phyloP scores from a whole-genome alignment of 257 asterid species.

The Ocimum tenuiflorum region DNA sequence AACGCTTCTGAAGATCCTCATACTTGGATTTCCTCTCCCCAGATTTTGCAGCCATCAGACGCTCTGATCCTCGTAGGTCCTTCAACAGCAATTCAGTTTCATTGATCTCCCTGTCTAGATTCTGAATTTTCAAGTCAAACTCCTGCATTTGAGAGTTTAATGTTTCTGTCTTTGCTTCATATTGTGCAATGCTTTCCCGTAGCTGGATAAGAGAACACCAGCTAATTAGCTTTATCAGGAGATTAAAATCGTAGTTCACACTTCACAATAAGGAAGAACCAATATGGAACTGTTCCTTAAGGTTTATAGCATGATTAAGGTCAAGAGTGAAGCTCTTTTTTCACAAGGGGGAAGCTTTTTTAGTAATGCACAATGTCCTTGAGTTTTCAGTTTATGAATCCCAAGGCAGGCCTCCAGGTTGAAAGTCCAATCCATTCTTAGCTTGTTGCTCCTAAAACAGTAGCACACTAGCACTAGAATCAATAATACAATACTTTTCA shows the following conservation, averaged over 20 bases:
- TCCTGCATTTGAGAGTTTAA: slow-evolving; percentile 64
- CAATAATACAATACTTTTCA: neutral
- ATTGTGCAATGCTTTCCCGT: slow-evolving; percentile 71
- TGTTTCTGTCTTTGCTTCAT: slow-evolving; percentile 65
- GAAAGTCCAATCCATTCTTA: neutral
- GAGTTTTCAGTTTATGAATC: neutral
- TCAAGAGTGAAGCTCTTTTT: neutral
- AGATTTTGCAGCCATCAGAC: slow-evolving; percentile 56
- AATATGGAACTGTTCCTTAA: neutral
- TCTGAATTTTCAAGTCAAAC: slow-evolving; percentile 59
- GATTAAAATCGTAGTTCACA: slow-evolving; percentile 21
- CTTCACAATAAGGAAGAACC: slow-evolving; percentile 3
- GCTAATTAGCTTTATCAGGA: slow-evolving; percentile 15
- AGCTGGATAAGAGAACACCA: slow-evolving; percentile 43
- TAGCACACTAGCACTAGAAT: neutral
- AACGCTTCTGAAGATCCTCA: slow-evolving; percentile 59
- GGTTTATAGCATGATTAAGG: slow-evolving; percentile 7
- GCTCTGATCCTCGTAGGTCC: slow-evolving; percentile 55
- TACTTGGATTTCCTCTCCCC: slow-evolving; percentile 85
- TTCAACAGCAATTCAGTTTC: slow-evolving; percentile 60
- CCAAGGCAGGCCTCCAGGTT: neutral
- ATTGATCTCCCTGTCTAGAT: slow-evolving; percentile 56
- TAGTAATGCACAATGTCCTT: neutral
- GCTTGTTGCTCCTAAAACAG: slow-evolving; percentile 3
- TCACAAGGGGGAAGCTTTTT: no score